A percentile compares a stretch with the other conserved stretches of the same genome.
Conservation (phyloP, 441 rosid genomes). For the Populus tomentosa region DNA sequence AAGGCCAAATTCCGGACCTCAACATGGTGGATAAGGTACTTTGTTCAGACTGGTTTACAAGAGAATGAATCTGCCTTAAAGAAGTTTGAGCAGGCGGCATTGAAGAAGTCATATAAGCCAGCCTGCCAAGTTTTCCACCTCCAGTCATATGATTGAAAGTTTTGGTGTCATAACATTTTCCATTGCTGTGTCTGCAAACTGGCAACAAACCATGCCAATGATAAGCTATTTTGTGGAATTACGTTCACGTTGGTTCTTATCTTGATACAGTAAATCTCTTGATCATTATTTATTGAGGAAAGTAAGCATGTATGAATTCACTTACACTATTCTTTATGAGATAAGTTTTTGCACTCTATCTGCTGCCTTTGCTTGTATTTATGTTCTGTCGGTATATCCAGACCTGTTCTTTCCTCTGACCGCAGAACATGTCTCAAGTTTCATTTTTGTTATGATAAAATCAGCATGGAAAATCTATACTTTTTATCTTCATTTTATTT, state of each 20-base stretch:
- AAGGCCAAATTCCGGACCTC: slow-evolving; percentile 60
- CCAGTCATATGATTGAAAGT: slow-evolving; percentile 30
- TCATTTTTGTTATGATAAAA: background rate
- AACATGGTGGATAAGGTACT: slow-evolving; percentile 49
- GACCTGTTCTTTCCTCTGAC: background rate
- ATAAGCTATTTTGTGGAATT: slow-evolving; percentile 7
- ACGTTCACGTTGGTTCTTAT: background rate
- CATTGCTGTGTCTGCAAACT: slow-evolving; percentile 19
- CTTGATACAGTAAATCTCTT: background rate
- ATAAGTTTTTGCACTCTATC: background rate
- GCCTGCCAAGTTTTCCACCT: slow-evolving; percentile 57
- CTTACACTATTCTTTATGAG: background rate
- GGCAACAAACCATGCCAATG: slow-evolving; percentile 6
- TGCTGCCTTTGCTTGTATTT: background rate
- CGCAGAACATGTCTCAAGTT: background rate
- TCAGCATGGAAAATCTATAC: background rate
- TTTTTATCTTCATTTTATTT: background rate
- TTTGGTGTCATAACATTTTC: background rate
- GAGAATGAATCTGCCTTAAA: slow-evolving; percentile 44
- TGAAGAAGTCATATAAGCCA: slow-evolving; percentile 37
- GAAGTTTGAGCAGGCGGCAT: slow-evolving; percentile 49
- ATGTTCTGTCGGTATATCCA: no score
- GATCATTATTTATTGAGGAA: background rate
- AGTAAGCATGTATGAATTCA: slow-evolving; percentile 2
- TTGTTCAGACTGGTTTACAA: slow-evolving; percentile 46